These are phyloP conservation scores for Crithidia sp. DNA, from an alignment of 208 protist genomes.

Conservation along the genomic window DNA sequence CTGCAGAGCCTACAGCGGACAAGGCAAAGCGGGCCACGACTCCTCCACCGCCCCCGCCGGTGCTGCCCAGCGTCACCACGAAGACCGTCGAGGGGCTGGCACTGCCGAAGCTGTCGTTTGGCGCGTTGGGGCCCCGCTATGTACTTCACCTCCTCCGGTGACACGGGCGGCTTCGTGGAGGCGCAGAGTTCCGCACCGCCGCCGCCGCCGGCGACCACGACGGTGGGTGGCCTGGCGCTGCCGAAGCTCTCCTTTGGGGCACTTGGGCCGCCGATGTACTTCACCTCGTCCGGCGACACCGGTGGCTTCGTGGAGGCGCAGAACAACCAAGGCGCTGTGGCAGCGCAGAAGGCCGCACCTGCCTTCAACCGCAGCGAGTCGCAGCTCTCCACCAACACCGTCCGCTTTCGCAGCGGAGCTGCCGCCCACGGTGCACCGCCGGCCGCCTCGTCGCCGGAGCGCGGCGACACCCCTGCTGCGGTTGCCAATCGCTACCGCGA, in stretches of 20 bases:
- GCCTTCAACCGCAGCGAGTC: slow-evolving; percentile 6
- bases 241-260: slow-evolving; percentile 1
- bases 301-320: slow-evolving; percentile 2
- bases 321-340: not conserved
- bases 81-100: slow-evolving; percentile 20
- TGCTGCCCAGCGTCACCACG: slow-evolving; percentile 2
- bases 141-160: slow-evolving; percentile 76
- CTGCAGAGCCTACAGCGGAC: not conserved
- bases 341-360: not conserved
- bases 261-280: slow-evolving; percentile 2
- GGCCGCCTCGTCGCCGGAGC: slow-evolving; percentile 7
- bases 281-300: not conserved
- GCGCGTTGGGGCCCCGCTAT: slow-evolving; percentile 43
- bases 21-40: slow-evolving; percentile 1
- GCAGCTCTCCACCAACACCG: slow-evolving; percentile 24
- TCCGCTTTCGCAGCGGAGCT: slow-evolving; percentile 6
- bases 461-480: slow-evolving; percentile 7
- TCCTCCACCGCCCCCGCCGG: not conserved
- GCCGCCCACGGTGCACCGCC: slow-evolving; percentile 7
- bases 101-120: slow-evolving; percentile 59
- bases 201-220: not conserved
- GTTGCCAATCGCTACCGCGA: slow-evolving; percentile 6
- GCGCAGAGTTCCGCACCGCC: slow-evolving; percentile 11
- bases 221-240: not conserved
- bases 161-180: slow-evolving; percentile 53